Base-by-base conservation (phyloP, 371 early-diverging fungal genomes). In the Rhizopus arrhizus region DNA sequence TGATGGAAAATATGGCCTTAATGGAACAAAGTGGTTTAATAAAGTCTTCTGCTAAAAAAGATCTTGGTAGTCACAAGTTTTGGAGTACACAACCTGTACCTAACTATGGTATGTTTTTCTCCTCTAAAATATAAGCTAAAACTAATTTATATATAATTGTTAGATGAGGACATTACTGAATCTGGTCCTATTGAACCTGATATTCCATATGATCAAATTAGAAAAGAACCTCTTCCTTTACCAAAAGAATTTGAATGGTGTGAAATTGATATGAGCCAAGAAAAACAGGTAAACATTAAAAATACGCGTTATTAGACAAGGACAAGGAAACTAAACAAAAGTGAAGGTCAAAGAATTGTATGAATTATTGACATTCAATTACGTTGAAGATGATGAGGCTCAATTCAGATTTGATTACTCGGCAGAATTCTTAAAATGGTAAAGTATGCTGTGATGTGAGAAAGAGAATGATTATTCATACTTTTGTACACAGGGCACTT, bases 71-170 rank as follows among this genome's bases (percentile, higher is more conserved):
- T 13, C 94, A 96, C 81, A 87, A 92, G 74, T 98, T 98, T 64
- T 98, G 98, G 98, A 89, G 80, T 61, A 97, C 98, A 8, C 98
- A 98, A 68, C 98, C 98, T 15, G 98, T 98, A 13, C 89, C 91
- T 41, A 79, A 88, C 57, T 71, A 82, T 67, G 85, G 88, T 90
- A 78, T 58, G 57, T 46, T 53, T 52, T 35, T 28, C 41, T 22
- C 16, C 45, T 13, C 11, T 43, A 43, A 41, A 33, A 42, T 46
- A 58, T 8, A 35, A 22, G 13, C 50, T n/a, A 40, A 7, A 43
- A 10, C 5, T 3, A 31, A 38, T 42, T 33, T 53, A 11, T 46
- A 48, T 38, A n/a, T 6, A 13, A 7, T 15, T 36, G 15, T 52
- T 77, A 84, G 90, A 79, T 64, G 92, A 94, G 59, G 72, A 69